Percentiles rank a stretch among this genome's conserved stretches.
phyloP scores from a whole-genome alignment of 176 grass and related monocot genomes.

The Paspalum notatum region DNA sequence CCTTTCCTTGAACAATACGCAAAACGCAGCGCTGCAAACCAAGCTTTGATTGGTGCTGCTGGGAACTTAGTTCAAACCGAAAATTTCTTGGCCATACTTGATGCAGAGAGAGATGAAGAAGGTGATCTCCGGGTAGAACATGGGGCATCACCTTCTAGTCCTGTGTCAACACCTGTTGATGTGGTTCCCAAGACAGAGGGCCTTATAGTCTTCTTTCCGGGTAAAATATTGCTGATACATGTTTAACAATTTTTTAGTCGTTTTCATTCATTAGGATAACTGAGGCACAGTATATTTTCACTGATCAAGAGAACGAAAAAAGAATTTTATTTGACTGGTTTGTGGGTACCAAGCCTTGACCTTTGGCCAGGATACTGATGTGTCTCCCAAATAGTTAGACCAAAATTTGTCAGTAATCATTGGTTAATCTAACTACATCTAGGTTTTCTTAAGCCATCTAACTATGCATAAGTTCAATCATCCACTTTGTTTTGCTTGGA shows the following conservation, averaged over 20 bases:
- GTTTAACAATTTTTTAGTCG: not conserved
- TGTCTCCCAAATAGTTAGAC: not conserved
- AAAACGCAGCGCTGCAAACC: conserved; percentile 74
- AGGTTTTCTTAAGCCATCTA: not conserved
- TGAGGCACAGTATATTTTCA: not conserved
- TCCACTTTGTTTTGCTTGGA: not conserved
- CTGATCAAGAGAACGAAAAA: not conserved
- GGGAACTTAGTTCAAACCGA: conserved; percentile 86
- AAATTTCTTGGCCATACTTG: conserved; percentile 82
- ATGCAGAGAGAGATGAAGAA: conserved; percentile 84
- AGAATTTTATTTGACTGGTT: not conserved
- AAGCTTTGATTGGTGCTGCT: conserved; percentile 85
- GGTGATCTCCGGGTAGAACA: conserved; percentile 68
- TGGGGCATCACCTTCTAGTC: conserved; percentile 57
- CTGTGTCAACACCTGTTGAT: conserved; percentile 47
- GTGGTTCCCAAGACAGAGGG: conserved; percentile 80
- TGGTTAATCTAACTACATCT: conserved; percentile 2
- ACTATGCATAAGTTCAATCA: not conserved
- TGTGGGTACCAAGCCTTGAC: not conserved
- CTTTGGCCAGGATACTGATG: not conserved
- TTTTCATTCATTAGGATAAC: conserved; percentile 14
- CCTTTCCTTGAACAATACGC: conserved; percentile 97
- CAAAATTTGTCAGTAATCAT: not conserved
- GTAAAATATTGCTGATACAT: conserved; percentile 52
- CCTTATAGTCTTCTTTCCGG: conserved; percentile 94